Percentiles rank a stretch among this genome's conserved stretches.
These are phyloP conservation scores for Pneumocystis carinii DNA, from an alignment of 1,139 yeast genomes.

Conservation along the genomic window DNA sequence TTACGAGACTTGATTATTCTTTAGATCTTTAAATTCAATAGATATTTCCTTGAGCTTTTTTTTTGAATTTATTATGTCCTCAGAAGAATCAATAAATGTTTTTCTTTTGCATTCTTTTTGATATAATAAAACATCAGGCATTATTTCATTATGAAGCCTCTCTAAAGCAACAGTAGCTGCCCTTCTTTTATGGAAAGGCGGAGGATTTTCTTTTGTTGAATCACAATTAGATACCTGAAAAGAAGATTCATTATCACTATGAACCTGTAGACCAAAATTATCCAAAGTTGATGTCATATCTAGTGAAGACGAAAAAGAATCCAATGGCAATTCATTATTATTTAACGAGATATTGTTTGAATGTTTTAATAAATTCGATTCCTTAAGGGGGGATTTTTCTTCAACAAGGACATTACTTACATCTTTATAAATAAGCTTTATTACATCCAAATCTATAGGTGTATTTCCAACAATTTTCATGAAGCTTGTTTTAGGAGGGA, in stretches of 20 bases:
- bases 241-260: slow-evolving; percentile 45
- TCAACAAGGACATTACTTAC: neutral
- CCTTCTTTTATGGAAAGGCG: slow-evolving; percentile 11
- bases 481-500: slow-evolving; percentile 31
- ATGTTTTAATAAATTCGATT: neutral
- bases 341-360: neutral
- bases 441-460: slow-evolving; percentile 29
- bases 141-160: slow-evolving; percentile 3
- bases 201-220: slow-evolving; percentile 24
- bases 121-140: slow-evolving; percentile 9
- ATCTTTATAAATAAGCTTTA: slow-evolving; percentile 30
- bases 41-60: slow-evolving; percentile 17
- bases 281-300: slow-evolving; percentile 51
- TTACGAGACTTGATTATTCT: neutral
- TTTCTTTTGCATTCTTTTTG: slow-evolving; percentile 6
- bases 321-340: neutral
- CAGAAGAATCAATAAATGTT: neutral
- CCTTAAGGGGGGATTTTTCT: neutral
- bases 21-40: neutral
- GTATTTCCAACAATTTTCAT: slow-evolving; percentile 40
- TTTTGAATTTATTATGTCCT: neutral
- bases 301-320: slow-evolving; percentile 25
- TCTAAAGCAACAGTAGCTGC: slow-evolving; percentile 4
- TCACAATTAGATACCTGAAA: slow-evolving; percentile 21
- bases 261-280: slow-evolving; percentile 53